Conservation (phyloP, 2,329 filamentous ascomycete species). For the Akanthomyces uredinophilus region DNA sequence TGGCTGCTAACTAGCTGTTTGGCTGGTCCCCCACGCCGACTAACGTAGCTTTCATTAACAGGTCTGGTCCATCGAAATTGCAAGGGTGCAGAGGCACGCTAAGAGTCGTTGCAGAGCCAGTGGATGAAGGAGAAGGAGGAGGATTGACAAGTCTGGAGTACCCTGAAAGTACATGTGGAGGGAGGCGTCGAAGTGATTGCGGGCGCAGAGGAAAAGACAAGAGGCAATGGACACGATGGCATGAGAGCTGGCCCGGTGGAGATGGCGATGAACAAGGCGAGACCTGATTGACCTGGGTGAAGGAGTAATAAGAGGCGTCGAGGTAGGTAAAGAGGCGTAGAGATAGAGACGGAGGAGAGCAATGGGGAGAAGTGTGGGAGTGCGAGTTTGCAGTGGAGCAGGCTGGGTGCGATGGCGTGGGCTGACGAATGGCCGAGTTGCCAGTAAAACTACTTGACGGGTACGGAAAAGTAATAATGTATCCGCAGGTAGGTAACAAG, state of each 20-base stretch:
- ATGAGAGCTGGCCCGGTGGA: neutral
- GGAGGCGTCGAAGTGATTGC: neutral
- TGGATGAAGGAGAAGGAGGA: neutral
- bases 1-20: neutral
- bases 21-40: constrained; percentile 1
- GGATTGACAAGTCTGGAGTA: neutral
- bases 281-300: neutral
- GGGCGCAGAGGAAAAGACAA: neutral
- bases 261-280: constrained; percentile 1
- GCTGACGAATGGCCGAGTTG: no score
- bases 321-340: neutral
- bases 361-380: neutral
- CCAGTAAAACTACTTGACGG: no score
- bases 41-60: no score
- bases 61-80: neutral
- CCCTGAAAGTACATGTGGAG: neutral
- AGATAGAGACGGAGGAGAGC: neutral
- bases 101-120: neutral
- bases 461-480: no score
- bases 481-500: no score
- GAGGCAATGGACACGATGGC: neutral
- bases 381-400: neutral
- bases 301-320: neutral
- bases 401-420: no score
- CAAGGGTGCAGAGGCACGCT: neutral